Evolutionary conservation across 2,329 filamentous ascomycete genomes (phyloP), one percentile per base, ranked within the genome.

Genomic region (Penicillium sp.): DNA sequence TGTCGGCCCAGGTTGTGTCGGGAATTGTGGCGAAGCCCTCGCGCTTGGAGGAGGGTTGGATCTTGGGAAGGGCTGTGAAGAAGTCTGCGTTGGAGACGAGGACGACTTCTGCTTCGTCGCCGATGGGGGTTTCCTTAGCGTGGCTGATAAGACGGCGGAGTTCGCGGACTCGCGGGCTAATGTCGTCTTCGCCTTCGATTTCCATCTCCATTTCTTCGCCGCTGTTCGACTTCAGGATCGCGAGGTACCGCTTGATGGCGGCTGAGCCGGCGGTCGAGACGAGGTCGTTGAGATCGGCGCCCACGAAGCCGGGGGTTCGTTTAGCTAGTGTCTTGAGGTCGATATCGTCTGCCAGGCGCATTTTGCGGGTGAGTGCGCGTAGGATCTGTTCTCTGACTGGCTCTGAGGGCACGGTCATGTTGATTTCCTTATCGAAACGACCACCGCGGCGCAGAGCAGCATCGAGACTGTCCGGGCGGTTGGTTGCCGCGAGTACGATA

Each of bases 21-120:
- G 94, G 94, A 44, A 97, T 91, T 0, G 91, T 94, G 13, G 91
- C 92, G 74, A 99, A 99, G 46, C 94, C 94, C 76, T 99, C 93
- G 49, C 92, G 87, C 72, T 93, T 92, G 6, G 89, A 89, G 1
- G 91, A 93, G 27, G 92, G 86, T 70, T 91, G 84, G 60, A 96
- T 84, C 57, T 84, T 84, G 10, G 89, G 85, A 3, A 97, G 82
- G 3, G 92, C 92, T 1, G 81, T 79, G 25, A 88, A 78, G 73
- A 97, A 94, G 62, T 96, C 76, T 72, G 79, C 74, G 78, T 89
- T 86, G 2, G 82, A 83, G 44, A 90, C 84, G 0, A 79, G 76
- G 13, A 85, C 78, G 13, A 79, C 71, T 58, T 84, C 78, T 39
- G 79, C 81, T 52, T 86, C 85, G 15, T 75, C 75, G 21, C 83